Evolutionary conservation across 2,329 filamentous ascomycete species (phyloP).

Genomic region (Dactylonectria macrodidyma): DNA sequence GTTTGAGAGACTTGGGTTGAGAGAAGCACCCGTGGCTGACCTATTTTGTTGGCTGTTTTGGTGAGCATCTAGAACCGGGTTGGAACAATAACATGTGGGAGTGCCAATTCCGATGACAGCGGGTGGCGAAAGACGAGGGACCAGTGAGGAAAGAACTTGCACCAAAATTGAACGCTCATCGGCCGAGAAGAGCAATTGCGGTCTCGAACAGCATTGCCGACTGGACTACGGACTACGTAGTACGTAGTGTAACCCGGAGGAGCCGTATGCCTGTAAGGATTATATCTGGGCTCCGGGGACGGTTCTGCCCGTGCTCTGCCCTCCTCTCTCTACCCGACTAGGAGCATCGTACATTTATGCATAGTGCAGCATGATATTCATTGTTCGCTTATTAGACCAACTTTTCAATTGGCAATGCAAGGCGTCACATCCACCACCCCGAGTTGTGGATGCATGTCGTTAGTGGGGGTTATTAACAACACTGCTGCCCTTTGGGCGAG

Average conservation of each 20-base stretch:
- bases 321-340: neutral
- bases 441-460: slow-evolving; percentile 22
- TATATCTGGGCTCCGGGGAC: neutral
- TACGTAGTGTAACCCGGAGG: neutral
- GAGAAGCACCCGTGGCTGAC: slow-evolving; percentile 9
- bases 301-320: neutral
- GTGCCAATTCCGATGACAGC: neutral
- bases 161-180: neutral
- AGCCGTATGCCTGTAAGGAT: slow-evolving; percentile 1
- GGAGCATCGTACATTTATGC: neutral
- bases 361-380: slow-evolving; percentile 26
- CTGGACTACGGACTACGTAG: neutral
- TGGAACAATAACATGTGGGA: slow-evolving; percentile 16
- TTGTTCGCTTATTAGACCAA: slow-evolving; percentile 20
- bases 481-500: slow-evolving; percentile 2
- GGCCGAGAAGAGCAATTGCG: neutral
- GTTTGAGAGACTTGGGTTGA: slow-evolving; percentile 5
- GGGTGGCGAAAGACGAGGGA: slow-evolving; percentile 15
- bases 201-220: neutral
- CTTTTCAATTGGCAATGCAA: slow-evolving; percentile 15
- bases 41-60: neutral
- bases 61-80: slow-evolving; percentile 13
- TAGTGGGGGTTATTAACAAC: slow-evolving; percentile 27
- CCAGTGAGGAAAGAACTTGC: neutral
- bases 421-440: slow-evolving; percentile 17